Conservation (phyloP, 2,329 filamentous ascomycete species). For the Trichoderma pleuroti region DNA sequence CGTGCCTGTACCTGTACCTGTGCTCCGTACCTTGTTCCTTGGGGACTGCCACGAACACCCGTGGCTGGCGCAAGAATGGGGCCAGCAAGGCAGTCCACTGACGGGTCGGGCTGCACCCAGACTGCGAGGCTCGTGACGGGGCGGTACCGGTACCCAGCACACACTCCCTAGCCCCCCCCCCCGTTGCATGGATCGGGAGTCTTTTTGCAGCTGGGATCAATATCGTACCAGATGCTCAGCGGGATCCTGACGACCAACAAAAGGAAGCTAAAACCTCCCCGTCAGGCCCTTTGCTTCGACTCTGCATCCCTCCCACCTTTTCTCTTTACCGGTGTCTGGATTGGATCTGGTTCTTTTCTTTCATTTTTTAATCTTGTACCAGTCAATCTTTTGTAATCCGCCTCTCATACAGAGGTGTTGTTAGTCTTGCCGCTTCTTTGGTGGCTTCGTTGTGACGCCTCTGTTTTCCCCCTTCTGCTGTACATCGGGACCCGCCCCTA, state of each 20-base stretch:
- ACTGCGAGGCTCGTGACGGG: slow-evolving; percentile 5
- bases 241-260: background rate
- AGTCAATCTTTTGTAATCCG: slow-evolving; percentile 9
- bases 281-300: background rate
- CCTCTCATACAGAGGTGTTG: background rate
- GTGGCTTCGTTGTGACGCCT: background rate
- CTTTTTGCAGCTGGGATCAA: background rate
- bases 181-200: background rate
- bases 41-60: background rate
- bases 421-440: background rate
- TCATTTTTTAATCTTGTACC: background rate
- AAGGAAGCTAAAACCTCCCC: slow-evolving; percentile 14
- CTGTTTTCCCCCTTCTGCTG: background rate
- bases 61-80: background rate
- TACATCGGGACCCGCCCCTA: background rate
- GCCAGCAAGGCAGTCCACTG: background rate
- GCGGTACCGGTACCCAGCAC: background rate
- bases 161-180: background rate
- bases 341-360: background rate
- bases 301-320: background rate
- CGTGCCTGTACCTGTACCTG: background rate
- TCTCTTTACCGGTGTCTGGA: background rate
- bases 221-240: background rate
- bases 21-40: background rate
- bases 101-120: slow-evolving; percentile 14